These are phyloP conservation scores for Syzygium grande DNA, from an alignment of 345 rosid genomes.

Conservation along the genomic window DNA sequence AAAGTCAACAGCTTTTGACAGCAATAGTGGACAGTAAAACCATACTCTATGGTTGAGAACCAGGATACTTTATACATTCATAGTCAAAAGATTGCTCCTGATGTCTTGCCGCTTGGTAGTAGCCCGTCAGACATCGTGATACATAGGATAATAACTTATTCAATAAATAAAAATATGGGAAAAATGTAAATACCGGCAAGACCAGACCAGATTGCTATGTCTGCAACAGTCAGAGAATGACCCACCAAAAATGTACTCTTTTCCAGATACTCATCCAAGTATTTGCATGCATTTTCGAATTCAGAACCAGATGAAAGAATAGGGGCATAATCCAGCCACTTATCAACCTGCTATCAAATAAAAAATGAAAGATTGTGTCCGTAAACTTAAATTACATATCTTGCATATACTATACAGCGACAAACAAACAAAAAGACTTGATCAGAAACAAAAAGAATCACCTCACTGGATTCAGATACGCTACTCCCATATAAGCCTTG, in stretches of 20 bases:
- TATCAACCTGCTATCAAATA: conserved; percentile 49
- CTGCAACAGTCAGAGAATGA: conserved; percentile 64
- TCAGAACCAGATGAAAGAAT: conserved; percentile 67
- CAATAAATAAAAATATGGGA: background rate
- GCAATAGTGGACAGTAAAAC: background rate
- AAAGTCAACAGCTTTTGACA: background rate
- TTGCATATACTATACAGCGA: background rate
- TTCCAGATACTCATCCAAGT: conserved; percentile 44
- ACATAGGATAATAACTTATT: background rate
- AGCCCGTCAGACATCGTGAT: background rate
- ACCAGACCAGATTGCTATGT: conserved; percentile 81
- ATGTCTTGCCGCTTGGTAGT: background rate
- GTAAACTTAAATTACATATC: background rate
- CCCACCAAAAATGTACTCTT: conserved; percentile 62
- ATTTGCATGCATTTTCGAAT: conserved; percentile 68
- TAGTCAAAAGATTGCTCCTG: background rate
- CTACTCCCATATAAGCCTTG: conserved; percentile 41
- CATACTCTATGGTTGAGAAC: background rate
- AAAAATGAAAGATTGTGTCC: background rate
- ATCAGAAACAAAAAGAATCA: conserved; percentile 2
- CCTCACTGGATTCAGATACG: conserved; percentile 53
- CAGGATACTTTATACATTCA: background rate
- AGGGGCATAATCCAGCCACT: conserved; percentile 70
- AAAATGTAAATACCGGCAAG: conserved; percentile 49
- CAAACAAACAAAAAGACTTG: background rate